Base-by-base conservation (phyloP, 208 protist species). In the Trypanosoma boissoni region DNA sequence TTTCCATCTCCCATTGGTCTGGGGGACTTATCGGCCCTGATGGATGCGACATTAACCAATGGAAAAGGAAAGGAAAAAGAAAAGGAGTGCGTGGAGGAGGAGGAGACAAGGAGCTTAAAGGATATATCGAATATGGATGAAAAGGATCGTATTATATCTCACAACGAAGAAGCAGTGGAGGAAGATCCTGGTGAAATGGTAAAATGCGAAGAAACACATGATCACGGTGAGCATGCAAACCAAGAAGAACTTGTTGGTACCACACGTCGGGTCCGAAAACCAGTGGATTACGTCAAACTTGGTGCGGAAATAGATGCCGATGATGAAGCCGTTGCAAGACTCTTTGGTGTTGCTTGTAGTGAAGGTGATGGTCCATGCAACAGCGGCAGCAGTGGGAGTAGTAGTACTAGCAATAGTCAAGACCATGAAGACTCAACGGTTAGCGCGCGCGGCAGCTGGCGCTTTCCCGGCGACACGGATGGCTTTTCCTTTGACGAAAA, bases 221-320 rank as follows among this genome's bases (percentile, higher is more conserved):
- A n/a, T n/a, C n/a, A n/a, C n/a, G n/a, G n/a, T n/a, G n/a, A n/a
- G n/a, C n/a, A 57, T 21, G 7, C 2, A 26, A 34, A 50, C 10
- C 24, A 39, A 46, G 26, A 26, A 41, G 31, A 21, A 1, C 23
- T 37, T 7, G 3, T 16, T 23, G 10, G 6, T 14, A 28, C 29
- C 23, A 67, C 54, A 23, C 69, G 76, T 27, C 34, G 5, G 45
- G n/a, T n/a, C n/a, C 63, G 77, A 26, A 73, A 62, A 12, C 58
- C 42, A 18, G 74, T 88, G 8, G 88, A 91, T 68, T 88, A 88
- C 69, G 72, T 66, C 45, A 79, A 74, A 42, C 58, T 94, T 0
- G 88, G 78, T 2, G 72, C 51, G 2, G 63, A 86, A 41, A 58
- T 92, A 52, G 52, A 68, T 9, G 68, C 61, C 1, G 68, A 78